Conservation (phyloP, 306 rosid genomes). For the Acacia crassicarpa region DNA sequence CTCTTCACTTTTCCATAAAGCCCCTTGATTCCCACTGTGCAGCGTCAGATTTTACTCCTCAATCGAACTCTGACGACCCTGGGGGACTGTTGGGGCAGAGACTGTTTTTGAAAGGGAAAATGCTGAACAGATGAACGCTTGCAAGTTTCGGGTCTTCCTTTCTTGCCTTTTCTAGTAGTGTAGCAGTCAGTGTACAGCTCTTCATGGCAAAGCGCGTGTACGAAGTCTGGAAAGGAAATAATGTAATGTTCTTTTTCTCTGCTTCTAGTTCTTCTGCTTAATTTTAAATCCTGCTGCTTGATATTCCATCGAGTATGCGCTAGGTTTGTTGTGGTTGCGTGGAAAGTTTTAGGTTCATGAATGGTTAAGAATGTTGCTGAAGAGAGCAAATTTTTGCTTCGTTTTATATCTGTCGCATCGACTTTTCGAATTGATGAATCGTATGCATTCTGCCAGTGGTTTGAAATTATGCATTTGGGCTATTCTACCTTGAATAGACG, state of each 20-base stretch:
- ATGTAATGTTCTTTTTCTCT: slow-evolving; percentile 52
- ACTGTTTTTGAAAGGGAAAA: slow-evolving; percentile 6
- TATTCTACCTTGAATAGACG: slow-evolving; percentile 4
- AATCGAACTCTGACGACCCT: slow-evolving; percentile 33
- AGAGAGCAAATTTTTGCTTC: neutral
- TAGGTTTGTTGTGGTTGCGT: slow-evolving; percentile 36
- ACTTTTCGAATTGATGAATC: neutral
- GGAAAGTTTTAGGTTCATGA: slow-evolving; percentile 21
- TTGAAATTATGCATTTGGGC: slow-evolving; percentile 20
- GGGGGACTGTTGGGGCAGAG: slow-evolving; percentile 16
- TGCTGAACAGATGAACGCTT: slow-evolving; percentile 48
- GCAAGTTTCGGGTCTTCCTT: slow-evolving; percentile 40
- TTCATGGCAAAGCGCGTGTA: slow-evolving; percentile 92
- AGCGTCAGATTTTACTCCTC: slow-evolving; percentile 4
- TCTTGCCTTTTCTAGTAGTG: slow-evolving; percentile 45
- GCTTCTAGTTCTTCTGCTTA: neutral
- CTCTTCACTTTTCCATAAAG: slow-evolving; percentile 10
- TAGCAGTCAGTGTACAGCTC: neutral
- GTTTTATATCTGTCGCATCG: neutral
- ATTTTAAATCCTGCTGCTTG: slow-evolving; percentile 12
- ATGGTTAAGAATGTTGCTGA: slow-evolving; percentile 24
- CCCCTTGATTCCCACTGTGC: slow-evolving; percentile 14
- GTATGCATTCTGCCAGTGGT: slow-evolving; percentile 5
- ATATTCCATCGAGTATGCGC: slow-evolving; percentile 27
- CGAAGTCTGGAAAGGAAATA: slow-evolving; percentile 94